Evolutionary conservation across 495 filamentous ascomycete genomes (phyloP), one percentile per base, ranked within the genome.

Genomic region (Viridothelium virens): DNA sequence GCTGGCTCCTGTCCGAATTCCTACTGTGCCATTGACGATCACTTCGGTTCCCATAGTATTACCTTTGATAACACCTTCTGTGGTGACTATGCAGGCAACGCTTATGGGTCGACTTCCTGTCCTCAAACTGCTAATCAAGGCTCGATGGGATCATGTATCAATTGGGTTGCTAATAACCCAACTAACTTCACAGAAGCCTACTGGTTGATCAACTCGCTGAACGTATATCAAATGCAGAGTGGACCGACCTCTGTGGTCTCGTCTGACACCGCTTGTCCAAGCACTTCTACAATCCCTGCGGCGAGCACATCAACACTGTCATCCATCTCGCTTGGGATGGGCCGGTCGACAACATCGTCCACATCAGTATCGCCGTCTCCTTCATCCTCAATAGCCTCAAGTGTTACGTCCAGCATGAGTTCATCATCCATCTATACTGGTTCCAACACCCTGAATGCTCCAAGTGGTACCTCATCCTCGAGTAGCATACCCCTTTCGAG

Each of bases 41-140:
- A 74, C 37, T 82, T 84, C 68, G 75, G 72, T 63, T 71, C 79
- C 65, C 76, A 81, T 75, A 77, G 75, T 64, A 73, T 83, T 44
- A 70, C 83, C 41, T 69, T 83, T 46, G 77, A 83, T 69, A 76
- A 81, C 61, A 75, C 78, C 71, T 80, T 84, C 65, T 84, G 82
- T 69, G 80, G 78, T 36, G 77, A 74, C 56, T 79, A 77, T 31
- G 79, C 76, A 9, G 76, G 75, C 67, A 66, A 71, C 18, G 65
- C 63, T 11, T 71, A 67, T 46, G 34, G 33, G 12, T 50, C 63
- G 11, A 63, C 33, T 16, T 37, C 53, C 48, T 70, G 69, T 46
- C 69, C 69, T 47, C 69, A 65, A 39, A 31, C 46, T 5, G 61
- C 10, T 38, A 48, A 12, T n/a, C 33, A 47, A 47, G 36, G 34